Conservation (phyloP, 164 flowering plant genomes). For the Akebia trifoliata region DNA sequence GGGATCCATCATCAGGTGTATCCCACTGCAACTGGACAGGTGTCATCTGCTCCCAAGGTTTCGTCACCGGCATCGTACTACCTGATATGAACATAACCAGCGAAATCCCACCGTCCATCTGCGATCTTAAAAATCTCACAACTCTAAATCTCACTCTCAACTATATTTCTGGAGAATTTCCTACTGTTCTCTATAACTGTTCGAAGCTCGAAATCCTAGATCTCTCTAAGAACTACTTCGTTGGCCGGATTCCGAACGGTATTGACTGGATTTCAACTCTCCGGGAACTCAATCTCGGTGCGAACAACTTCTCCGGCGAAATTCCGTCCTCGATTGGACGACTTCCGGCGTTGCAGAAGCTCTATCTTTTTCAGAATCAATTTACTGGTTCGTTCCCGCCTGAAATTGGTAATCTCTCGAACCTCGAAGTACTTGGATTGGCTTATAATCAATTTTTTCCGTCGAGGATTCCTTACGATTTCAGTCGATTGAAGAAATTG, state of each 20-base stretch:
- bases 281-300: slow-evolving; percentile 32
- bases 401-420: slow-evolving; percentile 55
- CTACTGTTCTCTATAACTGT: slow-evolving; percentile 45
- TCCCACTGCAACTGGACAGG: slow-evolving; percentile 40
- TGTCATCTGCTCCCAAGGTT: slow-evolving; percentile 25
- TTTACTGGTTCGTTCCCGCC: slow-evolving; percentile 54
- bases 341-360: slow-evolving; percentile 23
- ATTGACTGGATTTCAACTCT: slow-evolving; percentile 41
- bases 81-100: slow-evolving; percentile 18
- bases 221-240: slow-evolving; percentile 57
- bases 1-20: neutral
- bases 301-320: slow-evolving; percentile 71
- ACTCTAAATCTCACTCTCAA: slow-evolving; percentile 38
- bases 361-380: slow-evolving; percentile 32
- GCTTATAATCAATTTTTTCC: slow-evolving; percentile 36
- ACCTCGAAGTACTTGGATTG: slow-evolving; percentile 38
- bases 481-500: slow-evolving; percentile 48
- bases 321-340: slow-evolving; percentile 51
- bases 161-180: slow-evolving; percentile 54
- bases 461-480: slow-evolving; percentile 35
- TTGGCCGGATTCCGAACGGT: slow-evolving; percentile 52
- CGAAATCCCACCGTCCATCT: slow-evolving; percentile 37
- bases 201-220: slow-evolving; percentile 42
- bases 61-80: slow-evolving; percentile 34
- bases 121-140: slow-evolving; percentile 47